Conservation (phyloP, 148 eudicot genomes). For the Vaccinium corymbosum region DNA sequence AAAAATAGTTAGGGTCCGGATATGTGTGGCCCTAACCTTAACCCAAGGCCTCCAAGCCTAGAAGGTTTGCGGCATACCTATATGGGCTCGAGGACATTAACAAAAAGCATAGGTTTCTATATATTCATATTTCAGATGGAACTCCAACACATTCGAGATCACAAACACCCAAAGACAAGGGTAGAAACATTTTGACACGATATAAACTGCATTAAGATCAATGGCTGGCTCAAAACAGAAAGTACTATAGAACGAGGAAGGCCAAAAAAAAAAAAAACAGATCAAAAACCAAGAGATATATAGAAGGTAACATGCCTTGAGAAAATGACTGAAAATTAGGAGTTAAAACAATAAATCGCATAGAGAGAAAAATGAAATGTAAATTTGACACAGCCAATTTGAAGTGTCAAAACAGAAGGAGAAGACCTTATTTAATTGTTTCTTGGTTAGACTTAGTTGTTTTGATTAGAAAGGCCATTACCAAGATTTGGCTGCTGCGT, state of each 20-base stretch:
- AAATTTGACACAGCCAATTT: background rate
- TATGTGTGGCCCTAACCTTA: background rate
- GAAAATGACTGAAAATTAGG: background rate
- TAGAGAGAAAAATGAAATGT: background rate
- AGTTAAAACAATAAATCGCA: background rate
- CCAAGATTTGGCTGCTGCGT: background rate
- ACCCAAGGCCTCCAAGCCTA: background rate
- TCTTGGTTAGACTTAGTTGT: background rate
- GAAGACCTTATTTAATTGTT: background rate
- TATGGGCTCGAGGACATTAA: background rate
- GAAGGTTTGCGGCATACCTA: slow-evolving; percentile 1
- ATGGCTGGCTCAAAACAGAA: background rate
- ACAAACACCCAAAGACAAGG: background rate
- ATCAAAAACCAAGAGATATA: background rate
- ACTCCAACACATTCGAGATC: background rate
- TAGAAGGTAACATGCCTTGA: background rate
- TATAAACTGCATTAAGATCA: background rate
- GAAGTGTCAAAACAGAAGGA: background rate
- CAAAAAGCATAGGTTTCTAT: background rate
- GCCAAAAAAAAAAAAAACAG: too few relatives aligned
- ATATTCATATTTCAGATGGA: background rate
- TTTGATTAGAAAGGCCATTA: background rate
- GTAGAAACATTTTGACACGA: background rate
- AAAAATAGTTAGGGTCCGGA: background rate
- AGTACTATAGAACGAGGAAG: background rate